Percentiles rank a stretch among this genome's conserved stretches.
These are phyloP conservation scores for Monosiga brevicollis DNA, from an alignment of 78 protist species.

Conservation along the genomic window DNA sequence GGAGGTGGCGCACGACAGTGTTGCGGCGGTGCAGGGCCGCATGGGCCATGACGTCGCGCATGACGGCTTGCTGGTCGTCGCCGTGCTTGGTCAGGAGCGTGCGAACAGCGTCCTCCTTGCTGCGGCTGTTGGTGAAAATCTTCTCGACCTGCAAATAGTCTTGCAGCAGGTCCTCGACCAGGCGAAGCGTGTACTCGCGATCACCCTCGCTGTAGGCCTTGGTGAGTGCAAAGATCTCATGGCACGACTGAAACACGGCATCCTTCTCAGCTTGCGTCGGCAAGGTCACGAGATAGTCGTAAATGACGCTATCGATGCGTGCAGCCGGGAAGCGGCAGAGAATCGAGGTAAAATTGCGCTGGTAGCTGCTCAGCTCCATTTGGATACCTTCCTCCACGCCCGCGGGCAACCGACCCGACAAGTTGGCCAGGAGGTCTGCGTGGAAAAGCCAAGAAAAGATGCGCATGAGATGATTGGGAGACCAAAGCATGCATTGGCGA, in stretches of 20 bases:
- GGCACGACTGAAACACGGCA: slow-evolving; percentile 10
- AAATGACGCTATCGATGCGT: slow-evolving; percentile 3
- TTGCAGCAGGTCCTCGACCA: background rate
- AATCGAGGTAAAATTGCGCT: background rate
- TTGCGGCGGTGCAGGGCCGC: slow-evolving; percentile 7
- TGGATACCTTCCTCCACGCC: background rate
- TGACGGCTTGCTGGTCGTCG: background rate
- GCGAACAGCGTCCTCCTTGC: slow-evolving; percentile 3
- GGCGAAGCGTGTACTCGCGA: slow-evolving; percentile 9
- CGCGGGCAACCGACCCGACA: background rate
- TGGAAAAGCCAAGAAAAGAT: background rate
- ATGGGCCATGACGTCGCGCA: slow-evolving; percentile 7
- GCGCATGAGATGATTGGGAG: too few relatives aligned
- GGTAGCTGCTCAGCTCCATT: background rate
- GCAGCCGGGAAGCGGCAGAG: slow-evolving; percentile 10
- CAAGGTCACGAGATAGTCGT: slow-evolving; percentile 6
- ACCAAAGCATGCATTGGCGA: too few relatives aligned
- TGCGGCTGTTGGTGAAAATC: background rate
- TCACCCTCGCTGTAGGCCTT: slow-evolving; percentile 15
- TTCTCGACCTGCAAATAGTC: slow-evolving; percentile 27
- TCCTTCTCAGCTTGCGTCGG: slow-evolving; percentile 7
- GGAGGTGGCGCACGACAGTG: slow-evolving; percentile 1
- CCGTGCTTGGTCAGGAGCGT: background rate
- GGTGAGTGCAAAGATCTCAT: background rate
- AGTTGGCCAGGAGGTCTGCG: background rate